A percentile compares a stretch with the other conserved stretches of the same genome.
Conservation (phyloP, 225 moss, liverwort and hornwort genomes). For the Pseudoscleropodium purum region DNA sequence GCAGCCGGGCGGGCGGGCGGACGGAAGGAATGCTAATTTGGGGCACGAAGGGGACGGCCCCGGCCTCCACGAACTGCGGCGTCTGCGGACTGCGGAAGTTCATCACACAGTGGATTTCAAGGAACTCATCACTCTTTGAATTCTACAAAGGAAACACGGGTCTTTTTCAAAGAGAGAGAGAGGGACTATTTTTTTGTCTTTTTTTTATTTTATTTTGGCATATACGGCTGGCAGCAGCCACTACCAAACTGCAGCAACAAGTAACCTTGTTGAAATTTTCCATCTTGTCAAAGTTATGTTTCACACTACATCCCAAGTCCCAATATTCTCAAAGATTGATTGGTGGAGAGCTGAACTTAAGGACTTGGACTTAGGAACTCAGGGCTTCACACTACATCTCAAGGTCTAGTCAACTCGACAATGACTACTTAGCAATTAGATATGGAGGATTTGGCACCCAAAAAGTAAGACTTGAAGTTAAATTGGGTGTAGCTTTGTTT, state of each 20-base stretch:
- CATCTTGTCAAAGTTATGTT: too few relatives aligned
- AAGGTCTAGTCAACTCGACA: background rate
- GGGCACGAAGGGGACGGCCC: background rate
- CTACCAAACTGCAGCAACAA: background rate
- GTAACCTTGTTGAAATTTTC: background rate
- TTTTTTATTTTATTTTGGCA: background rate
- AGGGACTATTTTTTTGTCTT: background rate
- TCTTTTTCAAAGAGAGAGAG: too few relatives aligned
- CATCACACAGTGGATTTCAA: background rate
- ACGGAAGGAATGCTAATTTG: background rate
- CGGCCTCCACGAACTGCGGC: background rate
- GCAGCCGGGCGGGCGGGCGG: background rate
- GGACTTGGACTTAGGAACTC: too few relatives aligned
- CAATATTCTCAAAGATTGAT: background rate
- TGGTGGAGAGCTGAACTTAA: accelerated
- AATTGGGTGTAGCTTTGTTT: background rate
- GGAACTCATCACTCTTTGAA: background rate
- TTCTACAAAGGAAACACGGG: too few relatives aligned
- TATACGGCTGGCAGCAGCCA: background rate
- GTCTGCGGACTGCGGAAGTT: background rate
- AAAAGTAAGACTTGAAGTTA: background rate
- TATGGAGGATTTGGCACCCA: accelerated
- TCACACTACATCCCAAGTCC: background rate
- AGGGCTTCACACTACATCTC: background rate
- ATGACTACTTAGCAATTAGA: accelerated